Base-by-base conservation (phyloP, 805 yeast genomes). In the Danielozyma ontarioensis region DNA sequence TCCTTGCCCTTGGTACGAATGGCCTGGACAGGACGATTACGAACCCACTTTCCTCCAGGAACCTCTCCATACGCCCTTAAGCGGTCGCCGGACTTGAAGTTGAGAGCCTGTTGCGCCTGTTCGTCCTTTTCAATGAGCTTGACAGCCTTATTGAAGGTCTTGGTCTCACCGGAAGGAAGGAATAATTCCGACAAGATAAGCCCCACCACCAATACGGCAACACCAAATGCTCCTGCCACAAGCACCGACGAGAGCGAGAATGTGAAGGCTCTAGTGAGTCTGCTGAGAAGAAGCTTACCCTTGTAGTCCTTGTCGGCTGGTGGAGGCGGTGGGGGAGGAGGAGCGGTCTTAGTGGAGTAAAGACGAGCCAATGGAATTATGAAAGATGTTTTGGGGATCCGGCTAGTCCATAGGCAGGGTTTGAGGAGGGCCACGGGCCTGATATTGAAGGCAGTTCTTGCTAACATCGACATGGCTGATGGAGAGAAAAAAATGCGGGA, bases 91-190 rank as follows among this genome's bases (percentile, higher is more conserved):
- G 68, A 56, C 13, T 64, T 48, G 41, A 80, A 70, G 18, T 74
- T 72, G 25, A 89, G 63, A 19, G 79, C 55, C 42, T 67, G 61
- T 45, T 79, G 79, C 3, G 83, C 80, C 25, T 55, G 57, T 31
- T 70, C 70, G 55, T 82, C 85, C 38, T 80, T 66, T 51, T 89
- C 90, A 25, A 87, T 74, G 46, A 84, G 61, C 10, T 76, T 72
- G 21, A 88, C 88, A 2, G 95, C 94, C 46, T 86, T 75, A 61
- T 89, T 88, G 66, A 89, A 89, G 2, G 94, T 77, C 43, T 82
- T 83, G 0, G 95, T 89, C 52, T 89, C 96, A 16, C 95, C 95
- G 1, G 94, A 81, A 7, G 97, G 96, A 30, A 89, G 73, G 44
- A 86, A 77, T 21, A 89, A 62, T 53, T 89, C 96, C 8, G 81